These are phyloP conservation scores for Camellia japonica DNA, from an alignment of 148 eudicot species.

Conservation along the genomic window DNA sequence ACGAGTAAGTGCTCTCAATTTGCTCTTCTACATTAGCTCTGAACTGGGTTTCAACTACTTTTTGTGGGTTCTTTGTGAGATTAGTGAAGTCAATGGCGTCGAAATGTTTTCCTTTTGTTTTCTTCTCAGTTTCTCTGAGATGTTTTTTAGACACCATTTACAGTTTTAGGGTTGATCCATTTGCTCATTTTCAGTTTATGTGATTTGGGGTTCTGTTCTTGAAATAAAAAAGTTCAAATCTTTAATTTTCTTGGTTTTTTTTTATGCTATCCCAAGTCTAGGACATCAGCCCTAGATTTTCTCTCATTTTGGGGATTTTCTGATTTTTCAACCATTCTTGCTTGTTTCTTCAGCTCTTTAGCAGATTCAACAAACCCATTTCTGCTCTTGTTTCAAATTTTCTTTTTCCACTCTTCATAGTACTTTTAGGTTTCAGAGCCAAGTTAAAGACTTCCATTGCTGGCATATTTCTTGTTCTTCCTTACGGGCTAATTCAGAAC, in stretches of 20 bases:
- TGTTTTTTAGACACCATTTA: not conserved
- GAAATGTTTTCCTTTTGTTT: not conserved
- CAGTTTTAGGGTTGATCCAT: not conserved
- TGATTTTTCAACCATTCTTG: not conserved
- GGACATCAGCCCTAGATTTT: not conserved
- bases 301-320: not conserved
- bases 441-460: too few species aligned
- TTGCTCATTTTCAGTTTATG: not conserved
- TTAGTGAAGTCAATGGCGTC: not conserved
- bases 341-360: not conserved
- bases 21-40: conserved; percentile 1
- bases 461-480: too few species aligned
- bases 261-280: not conserved
- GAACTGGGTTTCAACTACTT: not conserved
- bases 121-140: not conserved
- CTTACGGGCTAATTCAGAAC: not conserved
- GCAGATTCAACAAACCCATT: not conserved
- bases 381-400: not conserved
- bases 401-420: not conserved
- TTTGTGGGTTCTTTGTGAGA: not conserved
- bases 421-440: not conserved
- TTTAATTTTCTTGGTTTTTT: not conserved
- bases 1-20: conserved; percentile 38
- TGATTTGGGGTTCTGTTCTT: not conserved
- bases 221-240: not conserved